Evolutionary conservation across 805 yeast species (phyloP).

Genomic region (Starmerella ratchasimensis): DNA sequence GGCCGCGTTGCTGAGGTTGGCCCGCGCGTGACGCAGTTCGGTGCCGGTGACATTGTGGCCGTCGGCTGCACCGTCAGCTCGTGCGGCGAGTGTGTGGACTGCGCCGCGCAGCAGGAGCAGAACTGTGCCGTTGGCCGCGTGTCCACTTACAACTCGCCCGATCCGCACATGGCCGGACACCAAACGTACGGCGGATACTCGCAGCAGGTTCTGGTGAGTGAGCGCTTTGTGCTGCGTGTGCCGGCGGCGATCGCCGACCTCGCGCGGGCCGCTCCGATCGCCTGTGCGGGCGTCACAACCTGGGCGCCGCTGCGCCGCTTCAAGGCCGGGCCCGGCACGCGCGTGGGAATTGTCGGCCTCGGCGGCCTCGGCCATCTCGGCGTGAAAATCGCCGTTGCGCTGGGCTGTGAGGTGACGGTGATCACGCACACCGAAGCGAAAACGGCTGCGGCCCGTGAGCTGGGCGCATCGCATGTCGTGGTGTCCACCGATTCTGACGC

Average conservation of each 20-base stretch:
- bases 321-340: conserved; percentile 36
- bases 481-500: conserved; percentile 32
- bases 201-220: conserved; percentile 32
- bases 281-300: conserved; percentile 68
- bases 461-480: conserved; percentile 45
- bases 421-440: conserved; percentile 36
- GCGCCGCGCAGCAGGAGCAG: conserved; percentile 40
- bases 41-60: conserved; percentile 66
- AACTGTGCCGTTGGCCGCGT: conserved; percentile 39
- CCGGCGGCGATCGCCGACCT: conserved; percentile 28
- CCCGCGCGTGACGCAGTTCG: conserved; percentile 34
- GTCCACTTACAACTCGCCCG: conserved; percentile 37
- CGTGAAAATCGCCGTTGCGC: conserved; percentile 42
- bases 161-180: conserved; percentile 44
- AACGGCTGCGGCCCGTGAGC: conserved; percentile 32
- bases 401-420: conserved; percentile 49
- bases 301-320: conserved; percentile 46
- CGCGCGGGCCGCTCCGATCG: conserved; percentile 49
- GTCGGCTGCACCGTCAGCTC: conserved; percentile 58
- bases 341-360: conserved; percentile 48
- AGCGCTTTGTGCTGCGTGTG: conserved; percentile 48
- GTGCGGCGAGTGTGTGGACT: conserved; percentile 50
- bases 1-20: conserved; percentile 38
- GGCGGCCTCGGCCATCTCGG: conserved; percentile 60
- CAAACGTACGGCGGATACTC: conserved; percentile 42